phyloP scores from a whole-genome alignment of 345 rosid genomes.

The Hibiscus mutabilis region DNA sequence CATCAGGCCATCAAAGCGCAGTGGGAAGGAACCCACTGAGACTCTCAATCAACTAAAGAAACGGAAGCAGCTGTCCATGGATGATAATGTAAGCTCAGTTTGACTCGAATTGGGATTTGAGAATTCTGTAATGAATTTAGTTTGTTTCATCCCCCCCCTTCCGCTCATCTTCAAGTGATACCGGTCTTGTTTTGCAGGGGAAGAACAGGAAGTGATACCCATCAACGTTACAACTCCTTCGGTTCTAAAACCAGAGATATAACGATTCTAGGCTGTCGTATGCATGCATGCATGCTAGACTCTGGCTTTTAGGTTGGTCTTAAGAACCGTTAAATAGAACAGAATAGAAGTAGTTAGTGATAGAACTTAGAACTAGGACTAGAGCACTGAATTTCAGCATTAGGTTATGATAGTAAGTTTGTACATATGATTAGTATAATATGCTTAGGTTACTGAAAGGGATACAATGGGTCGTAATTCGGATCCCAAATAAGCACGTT shows the following conservation, averaged over 20 bases:
- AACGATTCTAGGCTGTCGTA: neutral
- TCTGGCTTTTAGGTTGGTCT: neutral
- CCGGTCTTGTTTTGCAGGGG: conserved; percentile 33
- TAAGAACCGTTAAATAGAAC: neutral
- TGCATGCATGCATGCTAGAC: too few species aligned
- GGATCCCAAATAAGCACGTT: too few species aligned
- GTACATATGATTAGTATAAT: neutral
- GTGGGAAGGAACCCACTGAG: conserved; percentile 54
- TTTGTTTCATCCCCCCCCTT: too few species aligned
- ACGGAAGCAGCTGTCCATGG: conserved; percentile 80
- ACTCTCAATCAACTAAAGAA: conserved; percentile 63
- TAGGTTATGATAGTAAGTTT: neutral
- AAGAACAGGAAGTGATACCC: conserved; percentile 55
- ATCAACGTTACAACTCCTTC: conserved; percentile 8
- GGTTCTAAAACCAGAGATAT: conserved; percentile 5
- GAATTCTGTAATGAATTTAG: neutral
- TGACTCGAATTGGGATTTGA: neutral
- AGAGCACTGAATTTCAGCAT: neutral
- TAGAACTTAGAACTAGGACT: neutral
- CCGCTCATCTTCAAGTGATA: too few species aligned
- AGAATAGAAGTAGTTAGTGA: too few species aligned
- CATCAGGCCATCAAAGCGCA: conserved; percentile 70
- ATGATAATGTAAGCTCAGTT: conserved; percentile 59
- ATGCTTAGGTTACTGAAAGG: neutral
- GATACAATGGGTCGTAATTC: too few species aligned